These are phyloP conservation scores for Spinacia oleracea DNA, from an alignment of 179 eudicot genomes.

Conservation along the genomic window DNA sequence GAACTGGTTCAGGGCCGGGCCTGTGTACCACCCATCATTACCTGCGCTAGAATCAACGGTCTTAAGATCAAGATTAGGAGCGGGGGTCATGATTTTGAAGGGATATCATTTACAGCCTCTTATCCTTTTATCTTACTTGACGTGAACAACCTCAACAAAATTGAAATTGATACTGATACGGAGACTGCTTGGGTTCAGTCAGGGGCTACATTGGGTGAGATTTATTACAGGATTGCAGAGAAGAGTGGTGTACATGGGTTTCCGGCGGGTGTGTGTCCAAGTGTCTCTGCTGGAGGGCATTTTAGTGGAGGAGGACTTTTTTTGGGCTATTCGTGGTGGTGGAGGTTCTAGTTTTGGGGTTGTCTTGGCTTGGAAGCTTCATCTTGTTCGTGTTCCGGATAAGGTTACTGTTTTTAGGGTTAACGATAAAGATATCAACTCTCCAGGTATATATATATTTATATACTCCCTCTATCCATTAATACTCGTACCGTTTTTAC, in stretches of 20 bases:
- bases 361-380: conserved; percentile 9
- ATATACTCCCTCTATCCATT: too few species aligned
- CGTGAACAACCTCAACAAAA: not conserved
- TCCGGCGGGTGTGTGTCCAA: conserved; percentile 19
- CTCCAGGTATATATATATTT: conserved; percentile 2
- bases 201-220: conserved; percentile 12
- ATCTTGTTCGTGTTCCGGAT: conserved; percentile 7
- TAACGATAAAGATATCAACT: not conserved
- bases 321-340: conserved; percentile 13
- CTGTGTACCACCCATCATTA: too few species aligned
- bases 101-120: conserved; percentile 5
- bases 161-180: not conserved
- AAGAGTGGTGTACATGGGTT: conserved; percentile 15
- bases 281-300: conserved; percentile 10
- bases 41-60: conserved; percentile 2
- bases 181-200: conserved; percentile 21
- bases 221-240: conserved; percentile 7
- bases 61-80: conserved; percentile 14
- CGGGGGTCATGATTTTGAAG: conserved; percentile 23
- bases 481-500: too few species aligned
- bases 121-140: conserved; percentile 13
- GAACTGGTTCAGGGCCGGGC: too few species aligned
- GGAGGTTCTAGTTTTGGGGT: conserved; percentile 14
- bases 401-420: not conserved
- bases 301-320: conserved; percentile 17